Evolutionary conservation across 331 rosid species (phyloP), one percentile per base, ranked within the genome.

Genomic region (Ulmus americana): DNA sequence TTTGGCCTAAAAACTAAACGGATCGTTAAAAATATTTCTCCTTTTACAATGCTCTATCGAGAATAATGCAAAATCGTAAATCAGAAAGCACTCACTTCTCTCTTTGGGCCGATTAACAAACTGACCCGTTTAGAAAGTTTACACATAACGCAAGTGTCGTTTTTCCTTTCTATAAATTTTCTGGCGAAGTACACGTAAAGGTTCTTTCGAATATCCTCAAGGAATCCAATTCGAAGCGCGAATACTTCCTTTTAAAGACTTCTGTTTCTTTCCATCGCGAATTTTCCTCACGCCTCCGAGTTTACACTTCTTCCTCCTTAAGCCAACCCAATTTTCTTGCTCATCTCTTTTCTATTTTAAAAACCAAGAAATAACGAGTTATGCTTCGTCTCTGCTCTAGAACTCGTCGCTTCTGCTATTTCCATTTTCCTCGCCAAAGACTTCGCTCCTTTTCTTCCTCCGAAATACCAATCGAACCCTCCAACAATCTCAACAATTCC

Each of bases 331-430:
- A 28, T 41, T 28, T 35, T 55, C 43, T 55, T 15, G 28, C 10
- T 11, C 43, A 55, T 8, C 61, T 22, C 43, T 35, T 52, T 28
- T 13, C 43, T 8, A 14, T 7, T 11, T 20, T 11, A 59, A 15
- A 40, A 14, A 59, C 5, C 13, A 11, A 9, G 59, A 22, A 6
- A 48, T 0, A 9, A 62, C 53, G 22, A 56, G 74, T 22, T 40
- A 87, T 94, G 90, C 80, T 79, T 66, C 90, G 91, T 55, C 53
- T 81, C 70, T 70, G 74, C 73, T 73, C 61, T 16, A 79, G 80
- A 78, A 70, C 73, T 28, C 80, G 76, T 72, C 74, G 83, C 74
- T 53, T 62, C 74, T 72, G 80, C 74, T 20, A 73, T 70, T 67
- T 71, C 67, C 85, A 80, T 67, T 74, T 71, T 59, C 77, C 71